Conservation (phyloP, 805 yeast genomes). For the Tetrapisispora arboricola region DNA sequence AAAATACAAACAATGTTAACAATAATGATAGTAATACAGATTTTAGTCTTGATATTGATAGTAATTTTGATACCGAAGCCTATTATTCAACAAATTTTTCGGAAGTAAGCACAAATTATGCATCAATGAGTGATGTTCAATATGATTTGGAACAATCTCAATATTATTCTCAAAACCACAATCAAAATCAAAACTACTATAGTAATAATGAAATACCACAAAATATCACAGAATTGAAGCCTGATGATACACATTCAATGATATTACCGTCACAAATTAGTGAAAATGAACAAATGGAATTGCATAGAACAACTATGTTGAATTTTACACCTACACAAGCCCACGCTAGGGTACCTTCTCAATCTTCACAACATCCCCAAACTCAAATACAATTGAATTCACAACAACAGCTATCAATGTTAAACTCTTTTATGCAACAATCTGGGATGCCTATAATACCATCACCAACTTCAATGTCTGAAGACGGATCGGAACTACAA, state of each 20-base stretch:
- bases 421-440: slow-evolving; percentile 3
- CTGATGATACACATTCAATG: neutral
- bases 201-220: neutral
- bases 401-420: slow-evolving; percentile 1
- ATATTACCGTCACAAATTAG: neutral
- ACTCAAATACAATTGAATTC: neutral
- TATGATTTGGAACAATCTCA: neutral
- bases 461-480: slow-evolving; percentile 57
- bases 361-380: neutral
- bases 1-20: neutral
- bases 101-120: slow-evolving; percentile 2
- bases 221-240: neutral
- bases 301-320: neutral
- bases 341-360: neutral
- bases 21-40: neutral
- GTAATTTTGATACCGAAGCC: slow-evolving; percentile 3
- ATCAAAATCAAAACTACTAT: neutral
- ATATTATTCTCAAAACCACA: neutral
- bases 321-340: neutral
- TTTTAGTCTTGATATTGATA: neutral
- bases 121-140: slow-evolving; percentile 2
- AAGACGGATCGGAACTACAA: slow-evolving; percentile 45
- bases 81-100: slow-evolving; percentile 4
- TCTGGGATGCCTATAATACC: slow-evolving; percentile 27
- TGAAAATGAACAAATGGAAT: neutral